Conservation (phyloP, 2,329 filamentous ascomycete species). For the Ramularia endophylla region DNA sequence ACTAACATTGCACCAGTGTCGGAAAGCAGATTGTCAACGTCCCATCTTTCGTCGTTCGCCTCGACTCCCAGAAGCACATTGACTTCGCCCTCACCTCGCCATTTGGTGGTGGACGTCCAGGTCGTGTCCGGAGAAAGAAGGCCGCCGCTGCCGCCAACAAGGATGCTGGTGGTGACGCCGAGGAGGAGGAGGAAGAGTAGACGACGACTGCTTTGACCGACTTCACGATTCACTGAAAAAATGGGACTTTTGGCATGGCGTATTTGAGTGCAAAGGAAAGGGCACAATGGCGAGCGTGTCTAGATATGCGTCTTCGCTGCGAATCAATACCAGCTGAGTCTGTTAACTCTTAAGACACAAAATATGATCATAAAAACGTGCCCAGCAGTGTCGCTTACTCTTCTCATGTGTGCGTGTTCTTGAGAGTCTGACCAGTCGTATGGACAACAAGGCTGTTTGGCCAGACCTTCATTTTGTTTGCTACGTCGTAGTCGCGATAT, state of each 20-base stretch:
- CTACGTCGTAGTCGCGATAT: no score
- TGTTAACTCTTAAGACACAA: no score
- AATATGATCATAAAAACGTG: no score
- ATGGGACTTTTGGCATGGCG: slow-evolving; percentile 16
- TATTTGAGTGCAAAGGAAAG: slow-evolving; percentile 6
- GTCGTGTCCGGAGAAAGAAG: slow-evolving; percentile 99
- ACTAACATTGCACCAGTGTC: slow-evolving; percentile 66
- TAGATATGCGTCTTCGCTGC: no score
- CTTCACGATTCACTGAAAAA: slow-evolving; percentile 19
- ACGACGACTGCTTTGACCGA: slow-evolving; percentile 20
- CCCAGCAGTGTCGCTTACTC: no score
- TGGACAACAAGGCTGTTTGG: no score
- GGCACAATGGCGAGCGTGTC: not conserved
- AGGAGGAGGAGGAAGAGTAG: slow-evolving; percentile 62
- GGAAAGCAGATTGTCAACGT: slow-evolving; percentile 99
- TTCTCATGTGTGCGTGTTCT: no score
- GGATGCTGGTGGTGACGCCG: slow-evolving; percentile 73
- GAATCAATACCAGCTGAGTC: no score
- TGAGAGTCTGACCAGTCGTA: no score
- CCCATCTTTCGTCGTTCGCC: slow-evolving; percentile 97
- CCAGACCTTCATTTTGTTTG: no score
- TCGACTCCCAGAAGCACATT: slow-evolving; percentile 99
- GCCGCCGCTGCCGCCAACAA: slow-evolving; percentile 87
- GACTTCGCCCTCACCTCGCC: slow-evolving; percentile 97
- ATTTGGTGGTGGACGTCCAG: slow-evolving; percentile 93